Evolutionary conservation across 371 early-diverging fungal species (phyloP).

Genomic region (Haplosporangium sp.): DNA sequence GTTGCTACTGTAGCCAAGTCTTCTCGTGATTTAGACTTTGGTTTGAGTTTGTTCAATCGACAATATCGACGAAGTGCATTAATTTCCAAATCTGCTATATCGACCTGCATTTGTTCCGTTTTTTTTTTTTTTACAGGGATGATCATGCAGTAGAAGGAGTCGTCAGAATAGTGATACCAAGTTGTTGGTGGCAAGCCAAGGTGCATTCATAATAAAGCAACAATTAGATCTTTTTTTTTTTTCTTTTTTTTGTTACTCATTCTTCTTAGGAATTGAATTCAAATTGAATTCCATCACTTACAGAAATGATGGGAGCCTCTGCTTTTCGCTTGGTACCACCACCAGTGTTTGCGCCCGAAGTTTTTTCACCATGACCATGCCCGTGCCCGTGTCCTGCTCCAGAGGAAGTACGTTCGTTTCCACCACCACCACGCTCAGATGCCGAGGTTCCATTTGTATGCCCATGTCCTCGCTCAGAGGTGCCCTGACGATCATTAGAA

Average conservation of each 20-base stretch:
- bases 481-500: slow-evolving; percentile 23
- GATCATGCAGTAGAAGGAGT: not conserved
- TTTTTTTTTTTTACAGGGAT: not conserved
- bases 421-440: slow-evolving; percentile 31
- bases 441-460: slow-evolving; percentile 22
- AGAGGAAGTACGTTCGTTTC: slow-evolving; percentile 18
- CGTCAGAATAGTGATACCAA: not conserved
- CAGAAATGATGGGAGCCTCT: slow-evolving; percentile 40
- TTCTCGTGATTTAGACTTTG: slow-evolving; percentile 37
- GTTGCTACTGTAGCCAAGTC: slow-evolving; percentile 36
- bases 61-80: slow-evolving; percentile 50
- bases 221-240: not conserved
- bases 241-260: no score
- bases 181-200: not conserved
- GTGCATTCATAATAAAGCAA: not conserved
- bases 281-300: slow-evolving; percentile 11
- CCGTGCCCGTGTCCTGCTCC: slow-evolving; percentile 19
- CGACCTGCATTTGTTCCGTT: slow-evolving; percentile 20
- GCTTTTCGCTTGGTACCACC: slow-evolving; percentile 49
- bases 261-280: no score
- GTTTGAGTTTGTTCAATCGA: slow-evolving; percentile 49
- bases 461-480: slow-evolving; percentile 27
- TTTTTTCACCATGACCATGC: slow-evolving; percentile 22
- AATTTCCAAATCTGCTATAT: slow-evolving; percentile 32
- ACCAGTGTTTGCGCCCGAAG: slow-evolving; percentile 16